phyloP scores from a whole-genome alignment of 352 stramenopile genomes.

The Halophytophthora batemanensis region DNA sequence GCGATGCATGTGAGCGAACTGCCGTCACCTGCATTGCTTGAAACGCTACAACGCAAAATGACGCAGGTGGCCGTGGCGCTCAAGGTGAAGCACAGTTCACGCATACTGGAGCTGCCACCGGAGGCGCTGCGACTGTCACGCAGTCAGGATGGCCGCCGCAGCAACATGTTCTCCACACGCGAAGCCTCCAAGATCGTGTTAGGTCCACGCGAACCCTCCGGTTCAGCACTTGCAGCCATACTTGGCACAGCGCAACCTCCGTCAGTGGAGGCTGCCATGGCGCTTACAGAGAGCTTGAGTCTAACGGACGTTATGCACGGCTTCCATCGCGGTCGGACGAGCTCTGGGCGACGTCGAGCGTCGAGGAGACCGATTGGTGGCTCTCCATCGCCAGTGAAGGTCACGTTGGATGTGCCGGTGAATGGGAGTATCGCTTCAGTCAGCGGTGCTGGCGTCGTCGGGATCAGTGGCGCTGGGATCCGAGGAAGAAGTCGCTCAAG shows the following conservation, averaged over 20 bases:
- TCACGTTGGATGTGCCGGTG: background rate
- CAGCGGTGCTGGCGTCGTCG: no score
- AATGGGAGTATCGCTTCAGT: no score
- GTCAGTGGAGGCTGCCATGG: conserved; percentile 41
- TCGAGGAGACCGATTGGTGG: background rate
- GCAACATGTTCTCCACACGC: conserved; percentile 52
- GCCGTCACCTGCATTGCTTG: conserved; percentile 39
- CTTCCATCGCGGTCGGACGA: conserved; percentile 19
- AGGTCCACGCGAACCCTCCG: conserved; percentile 46
- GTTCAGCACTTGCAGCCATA: conserved; percentile 44
- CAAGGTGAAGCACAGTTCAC: conserved; percentile 44
- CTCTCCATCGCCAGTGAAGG: conserved; percentile 10
- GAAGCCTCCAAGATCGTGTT: conserved; percentile 57
- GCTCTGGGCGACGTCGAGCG: conserved; percentile 8
- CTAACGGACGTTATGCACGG: conserved; percentile 38
- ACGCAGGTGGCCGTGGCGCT: conserved; percentile 57
- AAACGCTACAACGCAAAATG: conserved; percentile 66
- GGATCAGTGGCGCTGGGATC: no score
- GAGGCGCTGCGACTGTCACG: conserved; percentile 22
- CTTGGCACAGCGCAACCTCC: conserved; percentile 44
- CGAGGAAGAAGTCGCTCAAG: no score
- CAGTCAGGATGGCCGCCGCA: conserved; percentile 26
- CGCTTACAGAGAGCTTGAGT: conserved; percentile 37
- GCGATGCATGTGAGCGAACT: conserved; percentile 49
- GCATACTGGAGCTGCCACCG: conserved; percentile 21